Base-by-base conservation (phyloP, 1,284 basidiomycete species). In the Pseudozyma flocculosa region DNA sequence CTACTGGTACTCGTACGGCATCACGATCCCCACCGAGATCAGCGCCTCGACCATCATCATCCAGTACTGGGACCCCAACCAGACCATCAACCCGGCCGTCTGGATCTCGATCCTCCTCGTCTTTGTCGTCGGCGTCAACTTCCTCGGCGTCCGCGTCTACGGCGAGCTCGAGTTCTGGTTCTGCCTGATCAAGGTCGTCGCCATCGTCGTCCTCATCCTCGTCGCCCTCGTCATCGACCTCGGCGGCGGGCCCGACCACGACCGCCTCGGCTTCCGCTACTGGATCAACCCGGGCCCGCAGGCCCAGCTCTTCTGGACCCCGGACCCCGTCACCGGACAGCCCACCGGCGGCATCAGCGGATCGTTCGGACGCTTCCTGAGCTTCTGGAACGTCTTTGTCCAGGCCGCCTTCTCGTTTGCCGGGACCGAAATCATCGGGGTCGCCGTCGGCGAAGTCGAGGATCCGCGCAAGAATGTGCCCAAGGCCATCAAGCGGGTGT, bases 371-470 rank as follows among this genome's bases (percentile, higher is more conserved):
- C 83, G 82, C 11, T 79, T 79, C 65, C 59, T 79, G 24, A 78
- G 68, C 19, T 78, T 78, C 61, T 73, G 64, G 54, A 54, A 55
- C 30, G 52, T 75, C 15, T 71, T 78, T n/a, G 65, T 78, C n/a
- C 65, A 78, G 23, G 88, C 89, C 10, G 88, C 88, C 2, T 92
- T 91, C 82, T 88, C 86, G 14, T 91, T 87, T 80, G 87, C 34
- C 84, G 85, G 38, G 40, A 91, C 89, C 17, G 90, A 93, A 77
- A 87, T 92, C 63, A 88, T 92, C 37, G 90, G 88, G 36, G 86
- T 92, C 78, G 82, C 89, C 50, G 89, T 88, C 32, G 79, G 86
- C 26, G 88, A 90, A 68, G 72, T 72, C 3, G 71, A 73, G 50
- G 79, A 79, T 70, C 81, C 81, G 8, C 68, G 78, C 18, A 55